Evolutionary conservation across 306 rosid genomes (phyloP), one percentile per base, ranked within the genome.

Genomic region (Sesbania bispinosa): DNA sequence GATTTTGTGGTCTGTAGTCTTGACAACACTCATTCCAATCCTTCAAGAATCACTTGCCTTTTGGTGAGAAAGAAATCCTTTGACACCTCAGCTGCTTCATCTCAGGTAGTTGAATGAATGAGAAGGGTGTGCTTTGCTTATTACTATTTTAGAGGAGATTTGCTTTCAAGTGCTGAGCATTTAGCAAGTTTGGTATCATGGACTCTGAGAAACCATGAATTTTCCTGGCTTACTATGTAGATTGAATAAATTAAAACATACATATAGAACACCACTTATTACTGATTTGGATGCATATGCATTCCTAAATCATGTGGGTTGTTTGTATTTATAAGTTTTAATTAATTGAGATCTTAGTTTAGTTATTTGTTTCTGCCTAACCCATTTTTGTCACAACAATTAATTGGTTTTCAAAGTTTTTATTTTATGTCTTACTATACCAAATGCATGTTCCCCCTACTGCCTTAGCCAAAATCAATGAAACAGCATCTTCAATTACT

Each of bases 1-100:
- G 96, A 92, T 59, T 90, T 89, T 69, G 90, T 90, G 57, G 79
- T 88, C 43, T 92, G 91, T 82, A 88, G 88, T 51, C 84, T 88
- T 10, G 93, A 92, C 46, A 88, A 92, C 66, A 67, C 89, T 24
- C 85, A 75, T 42, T 85, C 96, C 24, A 86, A 55, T 73, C 86
- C 95, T 62, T 86, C 96, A 6, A 88, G 64, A 79, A 85, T 93
- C 80, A 93, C 94, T 47, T 85, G 97, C 71, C 93, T 93, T 48
- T 69, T 93, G 50, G 83, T 90, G 62, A 84, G 95, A 87, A 90
- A 82, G 87, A 90, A 80, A 69, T 90, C 96, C 7, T 93, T 93
- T 27, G 96, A 86, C 41, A 79, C 89, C 21, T 77, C 85, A 11
- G 67, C 77, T 55, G 77, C 90, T 78, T 77, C 89, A 0, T 74